A percentile compares a stretch with the other conserved stretches of the same genome.
Evolutionary conservation across 2,329 filamentous ascomycete species (phyloP).

Genomic region (Diaporthe ampelina): DNA sequence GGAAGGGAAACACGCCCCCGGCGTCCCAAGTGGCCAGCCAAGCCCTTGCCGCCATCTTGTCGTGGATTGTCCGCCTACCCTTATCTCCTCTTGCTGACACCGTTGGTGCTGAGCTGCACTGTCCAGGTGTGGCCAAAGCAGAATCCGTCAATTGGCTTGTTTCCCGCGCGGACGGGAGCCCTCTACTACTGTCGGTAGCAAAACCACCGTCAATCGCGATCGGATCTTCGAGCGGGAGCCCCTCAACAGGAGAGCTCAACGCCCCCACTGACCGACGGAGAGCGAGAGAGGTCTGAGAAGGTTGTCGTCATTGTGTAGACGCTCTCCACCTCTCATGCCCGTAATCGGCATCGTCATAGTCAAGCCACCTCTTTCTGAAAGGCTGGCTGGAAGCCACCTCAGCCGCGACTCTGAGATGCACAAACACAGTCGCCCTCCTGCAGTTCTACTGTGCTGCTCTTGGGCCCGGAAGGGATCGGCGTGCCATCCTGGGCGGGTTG

Average conservation of each 20-base stretch:
- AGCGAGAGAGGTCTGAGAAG: background rate
- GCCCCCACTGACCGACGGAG: background rate
- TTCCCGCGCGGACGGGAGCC: constrained; percentile 1
- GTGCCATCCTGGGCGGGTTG: constrained; percentile 26
- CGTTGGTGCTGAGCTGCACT: constrained; percentile 12
- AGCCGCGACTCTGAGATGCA: constrained; percentile 25
- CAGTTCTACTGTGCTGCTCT: constrained; percentile 32
- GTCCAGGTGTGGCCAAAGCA: constrained; percentile 5
- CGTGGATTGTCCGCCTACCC: constrained; percentile 11
- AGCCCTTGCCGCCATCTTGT: background rate
- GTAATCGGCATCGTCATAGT: constrained; percentile 38
- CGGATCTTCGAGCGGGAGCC: background rate
- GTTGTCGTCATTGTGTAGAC: constrained; percentile 29
- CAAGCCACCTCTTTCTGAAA: constrained; percentile 34
- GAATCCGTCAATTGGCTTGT: background rate
- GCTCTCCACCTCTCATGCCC: constrained; percentile 25
- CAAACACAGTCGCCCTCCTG: constrained; percentile 38
- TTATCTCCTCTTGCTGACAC: constrained; percentile 29
- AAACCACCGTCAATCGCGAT: background rate
- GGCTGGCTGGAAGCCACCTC: constrained; percentile 21
- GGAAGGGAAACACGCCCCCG: background rate
- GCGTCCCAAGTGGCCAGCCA: background rate
- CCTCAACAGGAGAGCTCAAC: constrained; percentile 4
- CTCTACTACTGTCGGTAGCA: background rate
- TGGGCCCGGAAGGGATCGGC: constrained; percentile 26